A percentile compares a stretch with the other conserved stretches of the same genome.
Conservation (phyloP, 129 eudicot genomes). For the Saposhnikovia divaricata region DNA sequence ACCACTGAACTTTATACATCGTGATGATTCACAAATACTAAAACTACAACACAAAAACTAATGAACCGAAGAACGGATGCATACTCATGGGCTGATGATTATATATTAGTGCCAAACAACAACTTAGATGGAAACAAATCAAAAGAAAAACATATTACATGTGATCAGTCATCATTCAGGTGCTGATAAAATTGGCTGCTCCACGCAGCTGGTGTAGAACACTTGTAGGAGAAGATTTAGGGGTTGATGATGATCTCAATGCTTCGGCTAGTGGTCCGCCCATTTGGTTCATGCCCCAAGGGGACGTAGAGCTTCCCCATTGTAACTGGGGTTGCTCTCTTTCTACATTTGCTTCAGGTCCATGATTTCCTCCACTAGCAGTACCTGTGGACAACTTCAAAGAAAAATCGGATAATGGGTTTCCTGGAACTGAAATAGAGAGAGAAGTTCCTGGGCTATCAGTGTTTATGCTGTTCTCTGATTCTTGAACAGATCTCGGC, state of each 20-base stretch:
- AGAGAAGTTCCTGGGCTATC: slow-evolving; percentile 24
- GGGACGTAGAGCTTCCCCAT: slow-evolving; percentile 30
- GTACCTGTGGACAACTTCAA: slow-evolving; percentile 68
- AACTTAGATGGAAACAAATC: background rate
- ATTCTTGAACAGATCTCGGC: slow-evolving; percentile 50
- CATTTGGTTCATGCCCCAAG: slow-evolving; percentile 55
- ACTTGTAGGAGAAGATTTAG: slow-evolving; percentile 62
- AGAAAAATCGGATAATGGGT: slow-evolving; percentile 56
- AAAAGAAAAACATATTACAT: background rate
- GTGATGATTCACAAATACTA: background rate
- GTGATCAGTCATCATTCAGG: slow-evolving; percentile 21
- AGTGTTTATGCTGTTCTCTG: slow-evolving; percentile 13
- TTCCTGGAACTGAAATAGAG: slow-evolving; percentile 54
- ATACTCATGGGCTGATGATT: background rate
- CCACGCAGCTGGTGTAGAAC: slow-evolving; percentile 62
- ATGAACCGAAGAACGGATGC: background rate
- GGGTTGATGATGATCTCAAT: slow-evolving; percentile 47
- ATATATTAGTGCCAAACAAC: background rate
- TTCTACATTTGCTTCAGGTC: slow-evolving; percentile 21
- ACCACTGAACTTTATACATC: background rate
- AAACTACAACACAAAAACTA: background rate
- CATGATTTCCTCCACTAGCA: slow-evolving; percentile 17
- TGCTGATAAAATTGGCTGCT: slow-evolving; percentile 60
- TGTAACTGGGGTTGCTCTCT: slow-evolving; percentile 28
- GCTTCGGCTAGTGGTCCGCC: slow-evolving; percentile 97